These are phyloP conservation scores for Cryptococcus hybrid DNA, from an alignment of 1,284 basidiomycete genomes.

Conservation along the genomic window DNA sequence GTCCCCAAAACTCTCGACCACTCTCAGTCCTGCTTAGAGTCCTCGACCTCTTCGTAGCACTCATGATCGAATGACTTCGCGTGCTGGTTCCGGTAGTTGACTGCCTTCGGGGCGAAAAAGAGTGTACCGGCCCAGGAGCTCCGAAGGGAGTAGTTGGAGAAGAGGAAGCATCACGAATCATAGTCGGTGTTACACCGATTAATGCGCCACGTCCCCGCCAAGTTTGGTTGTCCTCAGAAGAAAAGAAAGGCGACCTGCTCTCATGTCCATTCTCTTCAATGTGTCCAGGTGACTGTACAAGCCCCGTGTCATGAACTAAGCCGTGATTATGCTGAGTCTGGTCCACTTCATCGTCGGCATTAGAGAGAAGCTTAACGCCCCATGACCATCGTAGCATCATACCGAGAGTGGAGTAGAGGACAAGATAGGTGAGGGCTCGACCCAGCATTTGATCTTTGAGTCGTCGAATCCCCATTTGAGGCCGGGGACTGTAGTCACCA, in stretches of 20 bases:
- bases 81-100: constrained; percentile 4
- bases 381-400: constrained; percentile 94
- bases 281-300: constrained; percentile 8
- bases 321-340: constrained; percentile 9
- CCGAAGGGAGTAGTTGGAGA: constrained; percentile 31
- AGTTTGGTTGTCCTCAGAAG: constrained; percentile 7
- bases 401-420: constrained; percentile 87
- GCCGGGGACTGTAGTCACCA: constrained; percentile 78
- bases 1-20: constrained; percentile 47
- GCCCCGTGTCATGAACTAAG: constrained; percentile 1
- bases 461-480: constrained; percentile 81
- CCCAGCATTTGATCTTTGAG: constrained; percentile 83
- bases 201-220: neutral
- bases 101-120: constrained; percentile 11
- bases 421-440: constrained; percentile 85
- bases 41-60: constrained; percentile 4
- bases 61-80: constrained; percentile 7
- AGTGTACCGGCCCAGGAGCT: constrained; percentile 46
- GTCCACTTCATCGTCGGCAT: constrained; percentile 60
- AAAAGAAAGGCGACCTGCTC: constrained; percentile 37
- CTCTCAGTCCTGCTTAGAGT: constrained; percentile 36
- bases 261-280: constrained; percentile 26
- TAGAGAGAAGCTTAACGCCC: constrained; percentile 72
- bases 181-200: constrained; percentile 6
- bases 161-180: constrained; percentile 13